Conservation (phyloP, 2,329 filamentous ascomycete species). For the Teratosphaeria gauchensis region DNA sequence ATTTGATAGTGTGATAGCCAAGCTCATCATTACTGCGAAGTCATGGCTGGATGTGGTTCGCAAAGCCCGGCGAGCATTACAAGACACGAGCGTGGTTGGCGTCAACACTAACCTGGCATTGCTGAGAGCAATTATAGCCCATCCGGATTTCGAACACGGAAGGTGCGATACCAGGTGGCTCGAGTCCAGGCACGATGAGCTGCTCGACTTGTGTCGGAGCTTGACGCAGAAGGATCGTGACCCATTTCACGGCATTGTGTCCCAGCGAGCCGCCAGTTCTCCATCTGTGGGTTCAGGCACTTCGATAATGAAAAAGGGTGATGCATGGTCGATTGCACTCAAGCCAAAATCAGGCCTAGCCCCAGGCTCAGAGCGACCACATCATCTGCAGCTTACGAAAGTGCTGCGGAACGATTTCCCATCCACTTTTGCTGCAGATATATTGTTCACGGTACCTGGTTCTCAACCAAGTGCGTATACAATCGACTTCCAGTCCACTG, state of each 20-base stretch:
- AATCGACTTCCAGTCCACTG: constrained; percentile 31
- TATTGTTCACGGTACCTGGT: constrained; percentile 37
- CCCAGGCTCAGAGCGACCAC: constrained; percentile 17
- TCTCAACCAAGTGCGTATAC: constrained; percentile 31
- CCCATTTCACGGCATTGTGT: constrained; percentile 15
- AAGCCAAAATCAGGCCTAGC: constrained; percentile 21
- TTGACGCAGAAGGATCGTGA: constrained; percentile 8
- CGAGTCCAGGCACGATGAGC: constrained; percentile 36
- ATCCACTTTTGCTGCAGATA: constrained; percentile 42
- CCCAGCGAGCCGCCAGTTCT: constrained; percentile 12
- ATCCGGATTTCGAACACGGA: constrained; percentile 40
- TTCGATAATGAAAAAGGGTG: constrained; percentile 45
- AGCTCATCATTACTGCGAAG: constrained; percentile 47
- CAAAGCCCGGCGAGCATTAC: constrained; percentile 47
- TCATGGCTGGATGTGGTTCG: constrained; percentile 43
- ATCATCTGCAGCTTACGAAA: constrained; percentile 46
- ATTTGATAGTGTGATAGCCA: constrained; percentile 51
- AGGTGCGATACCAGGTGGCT: constrained; percentile 50
- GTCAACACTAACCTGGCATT: constrained; percentile 50
- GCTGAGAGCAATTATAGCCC: constrained; percentile 44
- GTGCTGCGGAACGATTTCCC: constrained; percentile 54
- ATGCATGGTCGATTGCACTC: constrained; percentile 48
- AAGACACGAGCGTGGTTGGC: constrained; percentile 46
- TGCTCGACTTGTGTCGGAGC: constrained; percentile 23
- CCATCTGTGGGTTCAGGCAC: constrained; percentile 25